phyloP scores from a whole-genome alignment of 2,329 filamentous ascomycete genomes.

The Fusarium sp. region DNA sequence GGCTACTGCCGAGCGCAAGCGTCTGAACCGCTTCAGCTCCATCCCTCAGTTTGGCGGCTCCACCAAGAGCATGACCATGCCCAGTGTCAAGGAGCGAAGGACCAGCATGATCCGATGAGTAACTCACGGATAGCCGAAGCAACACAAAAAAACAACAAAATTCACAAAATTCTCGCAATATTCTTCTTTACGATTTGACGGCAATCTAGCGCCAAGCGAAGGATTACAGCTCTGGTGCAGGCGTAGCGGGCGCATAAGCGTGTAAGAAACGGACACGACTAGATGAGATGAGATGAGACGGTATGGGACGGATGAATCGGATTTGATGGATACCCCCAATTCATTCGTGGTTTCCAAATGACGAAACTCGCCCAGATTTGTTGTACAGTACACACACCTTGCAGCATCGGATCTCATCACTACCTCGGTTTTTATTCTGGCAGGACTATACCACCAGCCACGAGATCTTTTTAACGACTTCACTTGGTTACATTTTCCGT shows the following conservation, averaged over 20 bases:
- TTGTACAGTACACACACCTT: constrained; percentile 9
- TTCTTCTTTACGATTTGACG: constrained; percentile 42
- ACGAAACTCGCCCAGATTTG: constrained; percentile 26
- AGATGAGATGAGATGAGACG: constrained; percentile 39
- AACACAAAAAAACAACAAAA: constrained; percentile 29
- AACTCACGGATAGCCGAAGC: constrained; percentile 17
- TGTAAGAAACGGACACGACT: constrained; percentile 39
- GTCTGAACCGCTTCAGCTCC: constrained; percentile 65
- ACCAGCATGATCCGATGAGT: constrained; percentile 54
- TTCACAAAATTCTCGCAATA: constrained; percentile 27
- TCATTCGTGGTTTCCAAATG: constrained; percentile 30
- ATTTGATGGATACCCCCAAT: constrained; percentile 42
- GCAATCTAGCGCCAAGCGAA: constrained; percentile 38
- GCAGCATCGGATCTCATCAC: constrained; percentile 21
- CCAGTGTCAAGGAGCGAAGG: constrained; percentile 56
- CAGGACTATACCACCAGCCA: constrained; percentile 14
- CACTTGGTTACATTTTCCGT: constrained; percentile 33
- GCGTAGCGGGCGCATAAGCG: constrained; percentile 35
- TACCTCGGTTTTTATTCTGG: constrained; percentile 21
- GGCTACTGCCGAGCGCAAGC: constrained; percentile 57
- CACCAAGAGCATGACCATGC: constrained; percentile 52
- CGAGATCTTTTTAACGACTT: constrained; percentile 34
- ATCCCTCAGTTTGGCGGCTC: constrained; percentile 64
- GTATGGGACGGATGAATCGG: constrained; percentile 39
- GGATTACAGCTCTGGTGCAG: constrained; percentile 30